These are phyloP conservation scores for Lathyrus aphaca DNA, from an alignment of 306 rosid genomes.

Conservation along the genomic window DNA sequence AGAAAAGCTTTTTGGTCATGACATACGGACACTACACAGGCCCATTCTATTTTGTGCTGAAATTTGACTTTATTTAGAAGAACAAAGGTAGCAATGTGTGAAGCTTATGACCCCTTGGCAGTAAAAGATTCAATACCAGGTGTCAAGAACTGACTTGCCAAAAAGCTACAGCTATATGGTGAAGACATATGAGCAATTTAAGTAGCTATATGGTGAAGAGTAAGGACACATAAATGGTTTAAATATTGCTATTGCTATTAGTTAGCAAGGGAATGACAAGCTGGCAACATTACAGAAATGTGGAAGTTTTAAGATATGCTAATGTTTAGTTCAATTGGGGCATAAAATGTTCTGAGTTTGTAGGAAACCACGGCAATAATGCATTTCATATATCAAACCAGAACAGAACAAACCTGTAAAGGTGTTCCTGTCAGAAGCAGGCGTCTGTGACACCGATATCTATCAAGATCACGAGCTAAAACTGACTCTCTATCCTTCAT, in stretches of 20 bases:
- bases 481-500: slow-evolving; percentile 52
- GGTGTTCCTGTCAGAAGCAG: slow-evolving; percentile 98
- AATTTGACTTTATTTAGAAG: slow-evolving; percentile 6
- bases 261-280: slow-evolving; percentile 28
- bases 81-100: background rate
- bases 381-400: slow-evolving; percentile 24
- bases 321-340: slow-evolving; percentile 30
- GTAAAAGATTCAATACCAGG: slow-evolving; percentile 13
- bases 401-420: slow-evolving; percentile 69
- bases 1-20: slow-evolving; percentile 14
- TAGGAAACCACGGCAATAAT: slow-evolving; percentile 7
- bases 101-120: background rate
- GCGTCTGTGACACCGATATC: slow-evolving; percentile 95
- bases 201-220: slow-evolving; percentile 10
- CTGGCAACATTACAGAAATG: slow-evolving; percentile 29
- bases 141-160: background rate
- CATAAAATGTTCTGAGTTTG: background rate
- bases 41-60: slow-evolving; percentile 18
- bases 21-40: slow-evolving; percentile 1
- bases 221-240: slow-evolving; percentile 4
- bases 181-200: slow-evolving; percentile 8
- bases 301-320: slow-evolving; percentile 8
- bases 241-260: slow-evolving; percentile 8
- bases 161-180: slow-evolving; percentile 3
- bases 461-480: slow-evolving; percentile 94